Evolutionary conservation across 2,329 filamentous ascomycete genomes (phyloP).

Genomic region (Aspergillus chevalieri): DNA sequence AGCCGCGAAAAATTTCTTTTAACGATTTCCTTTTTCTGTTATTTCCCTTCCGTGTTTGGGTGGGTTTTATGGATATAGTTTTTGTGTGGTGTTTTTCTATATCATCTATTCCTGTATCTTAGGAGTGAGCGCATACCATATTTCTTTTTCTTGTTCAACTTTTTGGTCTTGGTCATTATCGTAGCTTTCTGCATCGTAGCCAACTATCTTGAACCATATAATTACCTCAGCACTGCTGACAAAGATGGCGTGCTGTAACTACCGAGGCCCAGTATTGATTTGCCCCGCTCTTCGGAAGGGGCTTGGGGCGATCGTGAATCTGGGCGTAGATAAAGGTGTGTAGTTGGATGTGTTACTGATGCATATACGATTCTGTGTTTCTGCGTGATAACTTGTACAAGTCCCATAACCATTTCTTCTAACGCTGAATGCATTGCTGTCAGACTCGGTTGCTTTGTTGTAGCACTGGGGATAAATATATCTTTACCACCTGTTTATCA

Average conservation of each 20-base stretch:
- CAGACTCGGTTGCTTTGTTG: no score
- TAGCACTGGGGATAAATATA: no score
- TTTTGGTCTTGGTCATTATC: neutral
- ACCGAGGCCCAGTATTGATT: constrained; percentile 1
- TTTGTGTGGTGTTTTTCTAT: constrained; percentile 24
- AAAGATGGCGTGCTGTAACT: constrained; percentile 13
- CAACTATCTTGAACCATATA: neutral
- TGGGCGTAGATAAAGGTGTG: neutral
- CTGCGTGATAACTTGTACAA: no score
- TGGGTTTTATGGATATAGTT: constrained; percentile 37
- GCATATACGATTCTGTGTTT: neutral
- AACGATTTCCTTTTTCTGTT: constrained; percentile 25
- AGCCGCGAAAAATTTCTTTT: constrained; percentile 28
- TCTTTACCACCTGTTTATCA: no score
- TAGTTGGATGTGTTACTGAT: neutral
- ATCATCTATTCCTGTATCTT: constrained; percentile 30
- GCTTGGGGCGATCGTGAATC: neutral
- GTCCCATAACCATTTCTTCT: no score
- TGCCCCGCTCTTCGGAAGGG: constrained; percentile 3
- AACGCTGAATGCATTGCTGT: no score
- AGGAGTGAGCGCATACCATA: constrained; percentile 33
- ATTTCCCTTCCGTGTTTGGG: constrained; percentile 24
- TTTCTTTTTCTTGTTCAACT: constrained; percentile 21
- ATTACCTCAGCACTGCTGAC: neutral
- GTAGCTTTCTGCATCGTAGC: no score